Evolutionary conservation across 257 asterid genomes (phyloP).

Genomic region (Solanum chilense): DNA sequence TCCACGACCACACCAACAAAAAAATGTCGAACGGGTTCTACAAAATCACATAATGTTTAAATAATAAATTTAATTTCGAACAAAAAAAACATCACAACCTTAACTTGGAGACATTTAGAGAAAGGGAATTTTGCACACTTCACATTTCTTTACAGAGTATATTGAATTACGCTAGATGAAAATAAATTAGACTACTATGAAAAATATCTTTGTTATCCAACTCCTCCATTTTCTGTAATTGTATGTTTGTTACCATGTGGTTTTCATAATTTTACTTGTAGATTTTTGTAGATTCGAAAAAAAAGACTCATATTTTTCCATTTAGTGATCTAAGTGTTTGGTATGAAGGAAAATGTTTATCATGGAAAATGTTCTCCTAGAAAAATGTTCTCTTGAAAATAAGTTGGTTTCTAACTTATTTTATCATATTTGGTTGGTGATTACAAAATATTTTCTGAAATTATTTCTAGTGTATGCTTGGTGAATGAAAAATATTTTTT

Average conservation of each 20-base stretch:
- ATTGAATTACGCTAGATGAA: background rate
- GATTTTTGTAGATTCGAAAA: too few relatives aligned
- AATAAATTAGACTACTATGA: background rate
- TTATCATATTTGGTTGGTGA: too few relatives aligned
- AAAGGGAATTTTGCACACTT: background rate
- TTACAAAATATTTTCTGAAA: too few relatives aligned
- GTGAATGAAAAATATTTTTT: too few relatives aligned
- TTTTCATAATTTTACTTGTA: background rate
- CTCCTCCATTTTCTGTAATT: background rate
- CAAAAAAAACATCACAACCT: too few relatives aligned
- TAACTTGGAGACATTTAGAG: too few relatives aligned
- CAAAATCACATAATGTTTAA: background rate
- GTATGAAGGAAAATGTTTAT: background rate
- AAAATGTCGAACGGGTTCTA: background rate
- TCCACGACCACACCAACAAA: background rate
- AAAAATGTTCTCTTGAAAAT: background rate
- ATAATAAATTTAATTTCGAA: too few relatives aligned
- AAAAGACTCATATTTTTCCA: background rate
- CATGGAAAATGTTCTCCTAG: too few relatives aligned
- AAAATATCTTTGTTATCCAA: background rate
- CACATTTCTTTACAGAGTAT: too few relatives aligned
- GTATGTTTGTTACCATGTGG: background rate
- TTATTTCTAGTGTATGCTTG: too few relatives aligned
- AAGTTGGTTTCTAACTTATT: too few relatives aligned
- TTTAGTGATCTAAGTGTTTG: background rate